phyloP scores from a whole-genome alignment of 768 basidiomycete species.

The Paxillus ammoniavirescens region DNA sequence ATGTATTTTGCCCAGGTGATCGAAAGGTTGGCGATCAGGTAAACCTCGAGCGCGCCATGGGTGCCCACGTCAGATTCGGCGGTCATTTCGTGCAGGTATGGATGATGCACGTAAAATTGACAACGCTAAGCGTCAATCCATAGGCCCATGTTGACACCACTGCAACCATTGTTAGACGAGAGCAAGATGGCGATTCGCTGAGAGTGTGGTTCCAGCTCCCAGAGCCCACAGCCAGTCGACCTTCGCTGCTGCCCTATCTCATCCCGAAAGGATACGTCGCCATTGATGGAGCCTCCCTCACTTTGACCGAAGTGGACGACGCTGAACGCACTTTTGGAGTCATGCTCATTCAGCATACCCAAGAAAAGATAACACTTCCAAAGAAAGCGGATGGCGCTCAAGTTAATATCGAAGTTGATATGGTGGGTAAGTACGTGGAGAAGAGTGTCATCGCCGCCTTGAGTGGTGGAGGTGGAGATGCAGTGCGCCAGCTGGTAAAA shows the following conservation, averaged over 20 bases:
- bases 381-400: constrained; percentile 72
- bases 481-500: constrained; percentile 50
- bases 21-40: constrained; percentile 75
- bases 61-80: constrained; percentile 85
- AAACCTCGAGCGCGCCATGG: constrained; percentile 95
- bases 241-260: constrained; percentile 74
- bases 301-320: constrained; percentile 79
- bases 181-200: constrained; percentile 83
- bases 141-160: constrained; percentile 95
- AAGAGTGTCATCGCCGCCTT: constrained; percentile 77
- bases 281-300: constrained; percentile 92
- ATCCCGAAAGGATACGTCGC: constrained; percentile 94
- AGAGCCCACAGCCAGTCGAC: constrained; percentile 52
- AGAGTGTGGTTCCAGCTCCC: constrained; percentile 79
- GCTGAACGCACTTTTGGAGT: constrained; percentile 66
- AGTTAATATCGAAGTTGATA: constrained; percentile 95
- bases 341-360: constrained; percentile 96
- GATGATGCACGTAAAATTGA: background rate
- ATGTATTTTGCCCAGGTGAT: constrained; percentile 53
- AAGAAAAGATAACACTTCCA: constrained; percentile 79
- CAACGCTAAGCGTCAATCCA: background rate
- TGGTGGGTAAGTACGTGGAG: constrained; percentile 89
- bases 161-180: constrained; percentile 65
- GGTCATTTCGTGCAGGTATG: constrained; percentile 96
- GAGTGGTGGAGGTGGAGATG: constrained; percentile 49